Base-by-base conservation (phyloP, 495 filamentous ascomycete species). In the Stereocaulon alpinum region DNA sequence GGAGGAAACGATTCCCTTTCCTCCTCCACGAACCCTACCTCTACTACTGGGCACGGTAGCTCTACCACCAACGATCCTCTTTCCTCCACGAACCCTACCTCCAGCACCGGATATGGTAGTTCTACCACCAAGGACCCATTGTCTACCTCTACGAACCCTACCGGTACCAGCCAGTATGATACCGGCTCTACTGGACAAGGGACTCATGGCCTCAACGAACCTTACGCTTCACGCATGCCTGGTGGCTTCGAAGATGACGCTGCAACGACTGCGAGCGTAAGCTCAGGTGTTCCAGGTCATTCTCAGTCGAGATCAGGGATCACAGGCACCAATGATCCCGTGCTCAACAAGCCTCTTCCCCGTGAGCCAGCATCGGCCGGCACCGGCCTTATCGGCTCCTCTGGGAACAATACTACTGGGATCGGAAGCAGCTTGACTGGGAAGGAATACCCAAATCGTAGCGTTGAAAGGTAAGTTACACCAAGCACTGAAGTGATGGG, bases 271-370 rank as follows among this genome's bases (percentile, higher is more conserved):
- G 5, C 76, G 74, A 72, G 64, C 62, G 55, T 80, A 74, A 53
- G 73, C 77, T 63, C 24, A 78, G 32, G 75, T 74, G 58, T 85
- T 80, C 73, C 51, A 42, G 66, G 65, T 41, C 58, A 60, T 40
- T 48, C 61, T 47, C 65, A 63, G 24, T 48, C 55, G 44, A 42
- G 44, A 32, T 62, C 60, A 56, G 53, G 52, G 6, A 66, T 63
- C 40, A 51, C 56, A 53, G 66, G 71, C 41, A 71, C 73, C 3
- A 72, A 75, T 50, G 51, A 66, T 14, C 68, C 68, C 2, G 71
- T 69, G 20, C 18, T 70, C 62, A 80, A 80, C 67, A 74, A 76
- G 47, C 27, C 71, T 11, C 80, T 81, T 59, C 79, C 81, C 43
- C 71, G 72, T 32, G 71, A 61, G 43, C 62, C 62, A 37, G 60